Conservation (phyloP, 768 basidiomycete genomes). For the Termitomyces bulborhizus region DNA sequence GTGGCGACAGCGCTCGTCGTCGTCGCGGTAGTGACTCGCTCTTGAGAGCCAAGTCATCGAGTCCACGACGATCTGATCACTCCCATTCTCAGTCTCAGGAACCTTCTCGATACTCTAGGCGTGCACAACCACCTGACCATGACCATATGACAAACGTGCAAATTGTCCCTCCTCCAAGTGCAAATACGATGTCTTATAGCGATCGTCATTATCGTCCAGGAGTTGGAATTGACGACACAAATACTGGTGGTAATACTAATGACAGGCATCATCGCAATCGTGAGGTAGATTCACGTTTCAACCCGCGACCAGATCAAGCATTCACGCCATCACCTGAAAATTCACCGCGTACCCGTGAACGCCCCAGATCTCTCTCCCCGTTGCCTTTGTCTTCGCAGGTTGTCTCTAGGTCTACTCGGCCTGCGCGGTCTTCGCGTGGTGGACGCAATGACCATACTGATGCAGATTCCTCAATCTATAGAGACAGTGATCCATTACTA, state of each 20-base stretch:
- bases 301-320: constrained; percentile 13
- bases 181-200: constrained; percentile 38
- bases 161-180: constrained; percentile 9
- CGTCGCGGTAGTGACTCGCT: constrained; percentile 21
- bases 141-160: constrained; percentile 12
- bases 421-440: constrained; percentile 19
- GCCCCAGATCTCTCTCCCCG: constrained; percentile 23
- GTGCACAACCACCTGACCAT: constrained; percentile 9
- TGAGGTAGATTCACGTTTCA: constrained; percentile 13
- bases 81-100: constrained; percentile 23
- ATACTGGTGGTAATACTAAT: constrained; percentile 15
- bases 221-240: constrained; percentile 14
- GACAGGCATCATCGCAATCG: constrained; percentile 17
- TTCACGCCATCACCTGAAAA: constrained; percentile 22
- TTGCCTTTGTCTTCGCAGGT: constrained; percentile 11
- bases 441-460: constrained; percentile 24
- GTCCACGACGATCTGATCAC: constrained; percentile 25
- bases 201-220: constrained; percentile 65
- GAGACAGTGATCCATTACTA: constrained; percentile 19
- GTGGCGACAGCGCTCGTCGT: constrained; percentile 18
- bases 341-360: constrained; percentile 21
- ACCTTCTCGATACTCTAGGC: constrained; percentile 15
- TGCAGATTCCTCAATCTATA: constrained; percentile 20
- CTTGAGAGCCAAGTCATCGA: constrained; percentile 16
- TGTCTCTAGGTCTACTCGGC: constrained; percentile 16